phyloP scores from a whole-genome alignment of 768 basidiomycete genomes.

The Lentinus tigrinus region DNA sequence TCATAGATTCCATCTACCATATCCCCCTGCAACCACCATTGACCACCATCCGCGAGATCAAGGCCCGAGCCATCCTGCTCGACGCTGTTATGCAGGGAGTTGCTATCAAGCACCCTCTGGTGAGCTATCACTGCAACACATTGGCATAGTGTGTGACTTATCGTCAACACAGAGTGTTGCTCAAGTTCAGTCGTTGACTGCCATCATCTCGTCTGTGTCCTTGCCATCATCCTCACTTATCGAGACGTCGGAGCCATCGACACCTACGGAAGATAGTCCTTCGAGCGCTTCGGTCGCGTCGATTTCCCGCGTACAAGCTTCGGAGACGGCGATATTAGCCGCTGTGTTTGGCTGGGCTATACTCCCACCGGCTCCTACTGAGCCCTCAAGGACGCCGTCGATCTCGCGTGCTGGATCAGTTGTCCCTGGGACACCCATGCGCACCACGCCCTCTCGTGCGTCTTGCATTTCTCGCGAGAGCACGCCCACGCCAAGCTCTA shows the following conservation, averaged over 20 bases:
- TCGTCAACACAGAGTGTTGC: constrained; percentile 44
- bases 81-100: constrained; percentile 53
- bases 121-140: constrained; percentile 32
- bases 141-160: background rate
- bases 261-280: constrained; percentile 1
- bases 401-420: constrained; percentile 29
- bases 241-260: background rate
- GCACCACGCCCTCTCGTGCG: constrained; percentile 32
- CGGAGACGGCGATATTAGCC: constrained; percentile 39
- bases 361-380: constrained; percentile 28
- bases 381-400: constrained; percentile 10
- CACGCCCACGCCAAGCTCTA: constrained; percentile 22
- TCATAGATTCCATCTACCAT: constrained; percentile 65
- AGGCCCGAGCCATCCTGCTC: constrained; percentile 49
- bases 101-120: constrained; percentile 71
- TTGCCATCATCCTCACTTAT: constrained; percentile 7
- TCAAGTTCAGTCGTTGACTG: constrained; percentile 53
- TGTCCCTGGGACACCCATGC: constrained; percentile 26
- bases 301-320: constrained; percentile 24
- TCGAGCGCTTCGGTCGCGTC: constrained; percentile 4
- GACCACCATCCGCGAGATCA: constrained; percentile 61
- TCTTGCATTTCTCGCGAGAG: constrained; percentile 29
- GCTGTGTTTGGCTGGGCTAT: constrained; percentile 52
- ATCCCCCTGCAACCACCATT: constrained; percentile 69
- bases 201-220: constrained; percentile 38